Evolutionary conservation across 495 filamentous ascomycete species (phyloP).

Genomic region (Aspergillus carlsbadensis): DNA sequence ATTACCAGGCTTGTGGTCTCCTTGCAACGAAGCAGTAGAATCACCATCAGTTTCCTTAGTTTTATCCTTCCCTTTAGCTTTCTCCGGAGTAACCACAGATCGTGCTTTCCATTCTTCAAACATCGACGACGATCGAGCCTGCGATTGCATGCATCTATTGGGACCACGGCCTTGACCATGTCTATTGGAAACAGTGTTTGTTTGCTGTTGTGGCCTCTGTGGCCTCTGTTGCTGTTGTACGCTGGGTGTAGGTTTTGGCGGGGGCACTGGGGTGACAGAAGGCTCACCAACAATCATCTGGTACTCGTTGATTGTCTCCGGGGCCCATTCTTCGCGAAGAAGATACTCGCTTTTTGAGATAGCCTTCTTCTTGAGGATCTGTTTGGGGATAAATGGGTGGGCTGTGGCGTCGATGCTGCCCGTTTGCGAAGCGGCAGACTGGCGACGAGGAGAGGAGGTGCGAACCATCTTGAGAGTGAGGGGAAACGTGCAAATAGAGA

Average conservation of each 20-base stretch:
- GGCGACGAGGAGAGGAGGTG: background rate
- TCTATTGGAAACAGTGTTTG: background rate
- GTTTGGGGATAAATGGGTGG: conserved; percentile 1
- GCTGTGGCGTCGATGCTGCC: background rate
- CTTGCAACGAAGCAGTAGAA: background rate
- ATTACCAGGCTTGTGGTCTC: too few species aligned
- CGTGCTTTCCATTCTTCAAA: conserved; percentile 24
- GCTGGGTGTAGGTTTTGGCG: background rate
- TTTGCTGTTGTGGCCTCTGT: background rate
- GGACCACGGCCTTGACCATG: background rate
- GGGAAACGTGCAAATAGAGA: too few species aligned
- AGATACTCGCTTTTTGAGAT: conserved; percentile 7
- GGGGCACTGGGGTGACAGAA: background rate
- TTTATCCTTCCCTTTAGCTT: background rate
- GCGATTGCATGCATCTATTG: conserved; percentile 1
- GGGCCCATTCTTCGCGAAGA: conserved; percentile 18
- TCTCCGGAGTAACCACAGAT: background rate
- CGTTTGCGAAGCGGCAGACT: background rate
- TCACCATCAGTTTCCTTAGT: background rate
- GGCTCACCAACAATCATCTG: background rate
- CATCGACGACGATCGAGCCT: conserved; percentile 9
- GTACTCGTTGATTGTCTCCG: conserved; percentile 12
- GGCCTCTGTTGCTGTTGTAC: background rate
- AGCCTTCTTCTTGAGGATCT: conserved; percentile 13
- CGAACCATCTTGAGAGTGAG: background rate